phyloP scores from a whole-genome alignment of 345 rosid species.

The Gynandropsis gynandra region DNA sequence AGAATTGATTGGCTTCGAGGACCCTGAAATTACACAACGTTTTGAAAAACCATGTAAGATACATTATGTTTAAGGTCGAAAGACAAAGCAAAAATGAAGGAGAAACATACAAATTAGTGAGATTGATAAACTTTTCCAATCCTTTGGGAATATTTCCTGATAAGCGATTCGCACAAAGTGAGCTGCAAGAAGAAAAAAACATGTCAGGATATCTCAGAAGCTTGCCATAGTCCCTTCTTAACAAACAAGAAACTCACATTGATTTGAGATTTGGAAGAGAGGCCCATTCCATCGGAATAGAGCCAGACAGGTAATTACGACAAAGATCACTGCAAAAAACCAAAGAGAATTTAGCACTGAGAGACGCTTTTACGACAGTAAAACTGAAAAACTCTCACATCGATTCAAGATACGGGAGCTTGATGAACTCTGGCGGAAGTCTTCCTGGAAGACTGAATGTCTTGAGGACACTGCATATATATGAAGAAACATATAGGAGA shows the following conservation, averaged over 20 bases:
- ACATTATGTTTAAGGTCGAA: neutral
- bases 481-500: neutral
- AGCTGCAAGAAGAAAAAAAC: slow-evolving; percentile 27
- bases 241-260: slow-evolving; percentile 36
- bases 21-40: slow-evolving; percentile 27
- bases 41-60: neutral
- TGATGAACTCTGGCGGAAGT: slow-evolving; percentile 52
- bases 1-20: slow-evolving; percentile 59
- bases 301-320: slow-evolving; percentile 46
- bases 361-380: neutral
- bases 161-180: slow-evolving; percentile 46
- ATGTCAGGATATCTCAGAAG: slow-evolving; percentile 5
- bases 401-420: slow-evolving; percentile 42
- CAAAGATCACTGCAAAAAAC: slow-evolving; percentile 49
- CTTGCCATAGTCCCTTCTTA: neutral
- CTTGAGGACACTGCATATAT: slow-evolving; percentile 39
- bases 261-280: slow-evolving; percentile 31
- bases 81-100: neutral
- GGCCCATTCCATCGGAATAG: slow-evolving; percentile 57
- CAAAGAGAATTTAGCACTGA: neutral
- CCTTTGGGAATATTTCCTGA: slow-evolving; percentile 49
- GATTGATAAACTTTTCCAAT: slow-evolving; percentile 42
- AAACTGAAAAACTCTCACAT: slow-evolving; percentile 32
- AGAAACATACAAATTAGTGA: slow-evolving; percentile 39
- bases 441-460: slow-evolving; percentile 51